These are phyloP conservation scores for Lignosus rhinocerotis DNA, from an alignment of 1,284 basidiomycete genomes.

Conservation along the genomic window DNA sequence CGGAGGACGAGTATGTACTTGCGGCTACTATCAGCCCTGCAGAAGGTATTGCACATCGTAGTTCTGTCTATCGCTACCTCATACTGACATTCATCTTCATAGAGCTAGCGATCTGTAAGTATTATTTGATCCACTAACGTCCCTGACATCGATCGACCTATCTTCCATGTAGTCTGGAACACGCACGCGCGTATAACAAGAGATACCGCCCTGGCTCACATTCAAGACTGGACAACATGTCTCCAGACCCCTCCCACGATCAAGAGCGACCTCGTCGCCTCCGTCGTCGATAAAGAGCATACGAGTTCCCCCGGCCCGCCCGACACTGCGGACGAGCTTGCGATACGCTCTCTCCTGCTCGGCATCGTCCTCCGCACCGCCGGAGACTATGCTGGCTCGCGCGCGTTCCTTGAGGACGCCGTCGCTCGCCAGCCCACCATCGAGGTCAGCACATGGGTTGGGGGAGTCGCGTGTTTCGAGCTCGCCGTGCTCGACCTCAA, in stretches of 20 bases:
- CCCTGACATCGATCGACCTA: constrained; percentile 5
- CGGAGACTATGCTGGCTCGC: constrained; percentile 44
- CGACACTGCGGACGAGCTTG: constrained; percentile 71
- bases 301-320: constrained; percentile 39
- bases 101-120: constrained; percentile 65
- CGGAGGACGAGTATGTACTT: constrained; percentile 49
- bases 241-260: constrained; percentile 47
- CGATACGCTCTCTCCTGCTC: constrained; percentile 64
- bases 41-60: constrained; percentile 50
- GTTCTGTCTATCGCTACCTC: neutral
- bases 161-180: constrained; percentile 65
- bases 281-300: constrained; percentile 10
- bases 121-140: neutral
- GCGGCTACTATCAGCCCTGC: constrained; percentile 65
- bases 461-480: constrained; percentile 66
- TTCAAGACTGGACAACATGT: constrained; percentile 45
- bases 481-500: constrained; percentile 65
- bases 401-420: constrained; percentile 54
- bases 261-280: constrained; percentile 33
- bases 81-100: neutral
- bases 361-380: constrained; percentile 65
- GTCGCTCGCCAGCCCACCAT: constrained; percentile 39
- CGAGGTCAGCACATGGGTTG: constrained; percentile 63
- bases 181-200: constrained; percentile 58
- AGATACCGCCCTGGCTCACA: constrained; percentile 54